These are phyloP conservation scores for Phytomonas serpens DNA, from an alignment of 208 protist genomes.

Conservation along the genomic window DNA sequence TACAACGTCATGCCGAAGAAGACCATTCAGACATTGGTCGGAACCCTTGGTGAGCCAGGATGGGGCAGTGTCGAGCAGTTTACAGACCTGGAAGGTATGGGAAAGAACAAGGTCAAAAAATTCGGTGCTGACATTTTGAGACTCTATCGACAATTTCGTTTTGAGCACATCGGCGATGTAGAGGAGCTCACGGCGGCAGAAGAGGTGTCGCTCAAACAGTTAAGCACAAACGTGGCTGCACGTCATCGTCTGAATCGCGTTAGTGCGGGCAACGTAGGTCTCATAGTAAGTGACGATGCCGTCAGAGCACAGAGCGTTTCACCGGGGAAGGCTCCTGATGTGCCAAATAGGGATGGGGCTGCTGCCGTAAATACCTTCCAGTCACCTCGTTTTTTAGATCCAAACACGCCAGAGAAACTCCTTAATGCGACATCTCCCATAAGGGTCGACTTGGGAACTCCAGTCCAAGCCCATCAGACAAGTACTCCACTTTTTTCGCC, in stretches of 20 bases:
- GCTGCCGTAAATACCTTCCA: not conserved
- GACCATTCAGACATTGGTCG: conserved; percentile 64
- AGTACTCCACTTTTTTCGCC: not conserved
- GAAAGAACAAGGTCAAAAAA: conserved; percentile 84
- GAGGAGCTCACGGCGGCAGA: conserved; percentile 49
- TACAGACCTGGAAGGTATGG: conserved; percentile 75
- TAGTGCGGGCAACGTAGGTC: conserved; percentile 10
- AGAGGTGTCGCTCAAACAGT: conserved; percentile 38
- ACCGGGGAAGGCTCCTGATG: not conserved
- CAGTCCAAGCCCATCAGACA: not conserved
- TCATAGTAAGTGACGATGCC: conserved; percentile 14
- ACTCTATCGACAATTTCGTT: conserved; percentile 71
- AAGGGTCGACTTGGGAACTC: not conserved
- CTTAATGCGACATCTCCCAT: not conserved
- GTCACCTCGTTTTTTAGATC: not conserved
- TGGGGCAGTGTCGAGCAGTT: conserved; percentile 71
- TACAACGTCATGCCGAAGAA: conserved; percentile 85
- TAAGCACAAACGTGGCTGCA: conserved; percentile 32
- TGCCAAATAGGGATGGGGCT: not conserved
- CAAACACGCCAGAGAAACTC: not conserved
- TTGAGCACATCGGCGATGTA: conserved; percentile 75
- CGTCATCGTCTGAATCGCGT: conserved; percentile 34
- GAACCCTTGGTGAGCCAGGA: conserved; percentile 41
- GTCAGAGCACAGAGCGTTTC: not conserved
- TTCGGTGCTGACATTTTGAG: conserved; percentile 71